Evolutionary conservation across 1,139 yeast genomes (phyloP), one percentile per base, ranked within the genome.

Genomic region (Blastobotrys indianensis): DNA sequence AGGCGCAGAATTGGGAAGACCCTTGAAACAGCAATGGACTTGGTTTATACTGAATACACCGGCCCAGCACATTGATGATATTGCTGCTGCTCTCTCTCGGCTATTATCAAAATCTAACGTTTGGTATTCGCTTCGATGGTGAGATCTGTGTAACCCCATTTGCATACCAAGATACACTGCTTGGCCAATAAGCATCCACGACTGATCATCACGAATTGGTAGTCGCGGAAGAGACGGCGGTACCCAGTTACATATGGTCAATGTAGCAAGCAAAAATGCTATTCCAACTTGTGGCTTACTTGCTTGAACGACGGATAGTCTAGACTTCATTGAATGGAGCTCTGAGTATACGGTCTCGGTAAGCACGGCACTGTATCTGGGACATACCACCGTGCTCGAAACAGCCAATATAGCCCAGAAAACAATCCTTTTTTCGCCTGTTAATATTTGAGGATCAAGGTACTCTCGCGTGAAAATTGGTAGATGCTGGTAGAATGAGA

Each of bases 401-500:
- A 50, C 54, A 12, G 49, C 41, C 37, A 55, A 50, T 25, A 55
- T 52, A 7, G 55, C 53, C 57, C 57, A 54, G 37, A 51, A 53
- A 17, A 54, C 41, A 7, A 48, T 13, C 10, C 44, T 32, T 23
- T 40, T 33, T 9, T 42, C 47, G 5, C 48, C 41, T 2, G 37
- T 37, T 10, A 53, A 39, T 37, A 46, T 39, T 9, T 46, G 45
- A 10, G 53, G 52, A 32, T 49, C 49, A 9, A 53, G 39, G 30
- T 47, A 37, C 25, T 42, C 48, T 12, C 47, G 38, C 12, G 54
- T 38, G 31, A 55, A 46, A 12, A 55, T 42, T 2, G 58, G 58
- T 29, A 54, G 38, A 29, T 42, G 39, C 4, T 45, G 48, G 32
- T 49, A 53, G 37, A 39, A 53, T 11, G 44, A 34, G 10, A 29